Conservation (phyloP, 2,329 filamentous ascomycete species). For the Pestalotiopsis sp. region DNA sequence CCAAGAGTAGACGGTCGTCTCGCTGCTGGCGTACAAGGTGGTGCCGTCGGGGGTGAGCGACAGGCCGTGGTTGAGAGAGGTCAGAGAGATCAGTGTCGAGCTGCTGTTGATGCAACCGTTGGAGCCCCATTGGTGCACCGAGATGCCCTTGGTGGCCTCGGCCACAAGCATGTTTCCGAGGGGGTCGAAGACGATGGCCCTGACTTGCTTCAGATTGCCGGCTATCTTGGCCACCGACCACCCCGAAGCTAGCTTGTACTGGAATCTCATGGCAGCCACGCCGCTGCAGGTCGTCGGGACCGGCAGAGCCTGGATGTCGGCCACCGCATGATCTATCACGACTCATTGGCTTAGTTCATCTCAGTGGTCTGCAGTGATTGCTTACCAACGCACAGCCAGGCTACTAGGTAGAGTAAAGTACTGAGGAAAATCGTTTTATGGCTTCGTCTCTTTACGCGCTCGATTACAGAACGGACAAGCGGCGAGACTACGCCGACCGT, state of each 20-base stretch:
- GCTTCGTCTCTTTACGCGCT: neutral
- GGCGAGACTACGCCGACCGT: neutral
- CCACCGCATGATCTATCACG: slow-evolving; percentile 15
- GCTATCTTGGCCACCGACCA: slow-evolving; percentile 32
- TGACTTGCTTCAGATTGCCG: slow-evolving; percentile 21
- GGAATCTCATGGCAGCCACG: slow-evolving; percentile 32
- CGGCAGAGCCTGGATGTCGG: slow-evolving; percentile 26
- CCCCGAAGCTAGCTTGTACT: slow-evolving; percentile 31
- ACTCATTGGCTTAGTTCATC: neutral
- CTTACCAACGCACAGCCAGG: neutral
- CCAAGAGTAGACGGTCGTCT: slow-evolving; percentile 53
- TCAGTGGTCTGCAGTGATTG: neutral
- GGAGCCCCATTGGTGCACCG: slow-evolving; percentile 38
- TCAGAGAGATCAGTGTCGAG: slow-evolving; percentile 19
- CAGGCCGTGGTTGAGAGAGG: slow-evolving; percentile 39
- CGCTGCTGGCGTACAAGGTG: slow-evolving; percentile 39
- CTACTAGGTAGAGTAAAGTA: neutral
- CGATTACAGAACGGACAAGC: neutral
- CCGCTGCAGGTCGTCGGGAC: slow-evolving; percentile 34
- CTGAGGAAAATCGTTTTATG: neutral
- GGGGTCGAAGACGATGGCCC: slow-evolving; percentile 24
- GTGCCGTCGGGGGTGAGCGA: slow-evolving; percentile 38
- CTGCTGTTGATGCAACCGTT: slow-evolving; percentile 36
- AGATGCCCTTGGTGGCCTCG: slow-evolving; percentile 36
- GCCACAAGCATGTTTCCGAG: slow-evolving; percentile 32